Base-by-base conservation (phyloP, 2,329 filamentous ascomycete genomes). In the Coleophoma crateriformis region DNA sequence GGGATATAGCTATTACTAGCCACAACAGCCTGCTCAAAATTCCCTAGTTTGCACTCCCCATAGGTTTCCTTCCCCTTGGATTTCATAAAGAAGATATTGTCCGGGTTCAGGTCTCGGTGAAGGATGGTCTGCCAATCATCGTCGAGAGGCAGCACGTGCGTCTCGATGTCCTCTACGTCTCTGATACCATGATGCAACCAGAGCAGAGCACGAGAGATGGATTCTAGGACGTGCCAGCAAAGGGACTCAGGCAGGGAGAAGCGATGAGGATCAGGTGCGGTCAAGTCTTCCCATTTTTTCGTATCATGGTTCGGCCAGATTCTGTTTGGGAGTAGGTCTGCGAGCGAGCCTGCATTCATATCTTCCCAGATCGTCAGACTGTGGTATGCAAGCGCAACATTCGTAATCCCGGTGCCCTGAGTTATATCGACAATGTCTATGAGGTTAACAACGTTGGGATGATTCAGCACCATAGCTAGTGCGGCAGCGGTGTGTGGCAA, bases 221-320 rank as follows among this genome's bases (percentile, higher is more conserved):
- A 73, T 11, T 67, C 59, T 12, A 76, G 65, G 8, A 81, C 76
- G 56, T 81, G 77, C 78, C 78, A 82, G 54, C 76, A 77, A 12
- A 81, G 64, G 2, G 69, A 67, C 55, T 81, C 78, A 0, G 77
- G 76, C 53, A 74, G 75, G 1, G 34, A 55, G 38, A 53, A 56
- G 14, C 57, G 52, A 4, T 52, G 56, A 22, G 64, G 54, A 14
- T 63, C 58, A 2, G 64, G 42, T 2, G 58, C 46, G 6, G 51
- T 53, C 34, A 61, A 53, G 3, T 19, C 22, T 15, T 50, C 49
- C 61, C 62, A 63, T 4, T 57, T 55, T 4, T 41, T 32, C 8
- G 55, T 46, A 13, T 59, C 50, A 15, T 52, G 20, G 17, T 58
- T 50, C 2, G 27, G 32, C 12, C 59, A 58, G 6, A 55, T 48